phyloP scores from a whole-genome alignment of 352 stramenopile genomes.

The Phytopythium ostracodes region DNA sequence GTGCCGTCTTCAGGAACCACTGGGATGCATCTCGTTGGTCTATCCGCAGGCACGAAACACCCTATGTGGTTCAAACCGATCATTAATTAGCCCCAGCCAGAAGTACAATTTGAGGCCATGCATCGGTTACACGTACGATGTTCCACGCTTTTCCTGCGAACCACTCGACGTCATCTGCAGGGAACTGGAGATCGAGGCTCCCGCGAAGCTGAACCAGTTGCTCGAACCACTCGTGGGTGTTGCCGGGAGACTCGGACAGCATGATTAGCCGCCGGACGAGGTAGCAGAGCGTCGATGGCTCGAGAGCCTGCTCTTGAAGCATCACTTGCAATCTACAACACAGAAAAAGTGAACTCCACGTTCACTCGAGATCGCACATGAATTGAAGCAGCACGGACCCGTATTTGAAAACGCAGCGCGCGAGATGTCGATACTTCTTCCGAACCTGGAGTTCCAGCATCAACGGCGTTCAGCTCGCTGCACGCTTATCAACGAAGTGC shows the following conservation, averaged over 20 bases:
- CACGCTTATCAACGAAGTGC: neutral
- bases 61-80: neutral
- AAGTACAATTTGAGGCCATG: neutral
- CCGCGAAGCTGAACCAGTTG: slow-evolving; percentile 9
- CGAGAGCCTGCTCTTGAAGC: slow-evolving; percentile 34
- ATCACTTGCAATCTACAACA: slow-evolving; percentile 48
- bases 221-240: neutral
- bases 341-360: neutral
- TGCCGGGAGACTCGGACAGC: neutral
- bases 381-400: slow-evolving; percentile 20
- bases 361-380: neutral
- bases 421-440: slow-evolving; percentile 46
- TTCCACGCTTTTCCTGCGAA: slow-evolving; percentile 78
- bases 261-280: slow-evolving; percentile 38
- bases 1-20: slow-evolving; percentile 3
- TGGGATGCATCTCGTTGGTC: neutral
- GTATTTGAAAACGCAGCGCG: slow-evolving; percentile 56
- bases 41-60: neutral
- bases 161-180: slow-evolving; percentile 60
- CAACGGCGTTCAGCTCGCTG: slow-evolving; percentile 3
- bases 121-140: slow-evolving; percentile 30
- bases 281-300: slow-evolving; percentile 41
- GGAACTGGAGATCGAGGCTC: slow-evolving; percentile 40
- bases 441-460: slow-evolving; percentile 31
- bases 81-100: too few relatives aligned